phyloP scores from a whole-genome alignment of 495 filamentous ascomycete species.

The Geoglossum glabrum region DNA sequence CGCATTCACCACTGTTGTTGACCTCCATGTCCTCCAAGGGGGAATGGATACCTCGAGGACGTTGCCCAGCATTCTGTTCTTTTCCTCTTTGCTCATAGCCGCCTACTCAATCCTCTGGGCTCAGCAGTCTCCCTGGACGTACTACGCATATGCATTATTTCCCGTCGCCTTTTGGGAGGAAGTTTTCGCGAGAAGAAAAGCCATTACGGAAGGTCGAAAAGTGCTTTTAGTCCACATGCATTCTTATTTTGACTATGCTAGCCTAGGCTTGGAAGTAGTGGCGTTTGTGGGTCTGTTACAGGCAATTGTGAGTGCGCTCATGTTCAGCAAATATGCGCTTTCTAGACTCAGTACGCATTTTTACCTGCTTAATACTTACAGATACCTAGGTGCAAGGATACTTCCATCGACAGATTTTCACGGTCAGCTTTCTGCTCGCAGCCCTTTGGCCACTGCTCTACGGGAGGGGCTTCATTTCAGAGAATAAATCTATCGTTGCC shows the following conservation, averaged over 20 bases:
- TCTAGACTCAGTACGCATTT: neutral
- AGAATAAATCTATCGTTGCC: constrained; percentile 38
- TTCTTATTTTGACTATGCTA: constrained; percentile 31
- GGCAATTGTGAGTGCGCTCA: constrained; percentile 44
- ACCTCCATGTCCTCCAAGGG: constrained; percentile 71
- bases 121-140: constrained; percentile 62
- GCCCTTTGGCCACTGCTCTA: constrained; percentile 62
- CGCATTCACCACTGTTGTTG: constrained; percentile 76
- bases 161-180: constrained; percentile 95
- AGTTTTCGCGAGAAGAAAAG: constrained; percentile 58
- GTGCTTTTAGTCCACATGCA: constrained; percentile 48
- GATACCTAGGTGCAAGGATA: constrained; percentile 54
- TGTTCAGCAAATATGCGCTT: neutral
- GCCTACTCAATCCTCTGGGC: constrained; percentile 62
- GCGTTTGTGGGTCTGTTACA: constrained; percentile 56
- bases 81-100: constrained; percentile 51
- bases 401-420: constrained; percentile 74
- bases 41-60: constrained; percentile 45
- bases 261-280: constrained; percentile 39
- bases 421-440: constrained; percentile 53
- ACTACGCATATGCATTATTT: constrained; percentile 85
- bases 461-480: constrained; percentile 46
- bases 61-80: constrained; percentile 36
- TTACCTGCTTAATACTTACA: neutral
- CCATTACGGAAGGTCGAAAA: constrained; percentile 44